Evolutionary conservation across 73 alveolate genomes (phyloP).

Genomic region (Diophrys sp.): DNA sequence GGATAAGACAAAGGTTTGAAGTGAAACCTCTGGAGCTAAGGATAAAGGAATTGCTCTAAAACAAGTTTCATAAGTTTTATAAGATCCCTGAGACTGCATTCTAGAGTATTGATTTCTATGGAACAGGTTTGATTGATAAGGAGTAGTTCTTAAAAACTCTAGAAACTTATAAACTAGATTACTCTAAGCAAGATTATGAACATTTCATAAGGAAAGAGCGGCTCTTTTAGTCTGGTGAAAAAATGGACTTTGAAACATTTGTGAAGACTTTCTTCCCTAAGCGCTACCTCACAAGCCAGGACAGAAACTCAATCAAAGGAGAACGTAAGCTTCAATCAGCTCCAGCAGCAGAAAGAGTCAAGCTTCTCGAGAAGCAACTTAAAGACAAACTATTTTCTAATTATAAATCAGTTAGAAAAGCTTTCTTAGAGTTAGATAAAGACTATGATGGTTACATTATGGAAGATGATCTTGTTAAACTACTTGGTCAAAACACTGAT

Average conservation of each 20-base stretch:
- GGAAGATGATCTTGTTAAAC: slow-evolving; percentile 47
- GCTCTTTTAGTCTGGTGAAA: slow-evolving; percentile 20
- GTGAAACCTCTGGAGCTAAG: not conserved
- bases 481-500: slow-evolving; percentile 28
- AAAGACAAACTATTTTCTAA: slow-evolving; percentile 33
- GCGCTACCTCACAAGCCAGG: slow-evolving; percentile 24
- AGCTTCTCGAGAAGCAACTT: slow-evolving; percentile 25
- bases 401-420: slow-evolving; percentile 63
- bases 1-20: not conserved
- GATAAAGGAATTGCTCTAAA: not conserved
- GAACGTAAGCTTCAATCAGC: too few species aligned
- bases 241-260: slow-evolving; percentile 24
- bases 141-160: slow-evolving; percentile 15
- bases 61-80: not conserved
- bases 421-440: slow-evolving; percentile 54
- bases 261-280: slow-evolving; percentile 31
- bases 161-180: slow-evolving; percentile 25
- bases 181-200: slow-evolving; percentile 14
- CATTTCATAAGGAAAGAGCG: slow-evolving; percentile 9
- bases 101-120: slow-evolving; percentile 51
- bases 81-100: slow-evolving; percentile 34
- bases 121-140: slow-evolving; percentile 39
- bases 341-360: not conserved
- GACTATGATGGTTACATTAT: slow-evolving; percentile 58
- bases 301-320: not conserved